These are phyloP conservation scores for Coemansia reversa DNA, from an alignment of 192 early-diverging fungal species.

Conservation along the genomic window DNA sequence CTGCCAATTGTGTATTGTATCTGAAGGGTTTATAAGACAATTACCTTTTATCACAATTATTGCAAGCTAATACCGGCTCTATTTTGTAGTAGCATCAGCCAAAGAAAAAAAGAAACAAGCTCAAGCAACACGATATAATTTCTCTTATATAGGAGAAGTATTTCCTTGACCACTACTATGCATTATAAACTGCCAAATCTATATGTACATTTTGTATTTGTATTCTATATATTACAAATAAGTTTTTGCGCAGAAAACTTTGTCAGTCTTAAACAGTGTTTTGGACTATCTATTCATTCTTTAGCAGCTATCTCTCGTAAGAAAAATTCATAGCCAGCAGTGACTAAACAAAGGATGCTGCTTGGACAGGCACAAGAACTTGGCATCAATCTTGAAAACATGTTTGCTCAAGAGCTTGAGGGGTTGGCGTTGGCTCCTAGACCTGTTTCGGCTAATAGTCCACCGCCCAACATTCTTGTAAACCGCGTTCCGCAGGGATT, in stretches of 20 bases:
- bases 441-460: slow-evolving; percentile 15
- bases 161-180: not conserved
- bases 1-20: slow-evolving; percentile 5
- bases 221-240: not conserved
- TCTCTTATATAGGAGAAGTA: not conserved
- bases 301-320: not conserved
- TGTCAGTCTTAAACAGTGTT: not conserved
- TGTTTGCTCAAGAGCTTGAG: slow-evolving; percentile 41
- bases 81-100: not conserved
- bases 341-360: slow-evolving; percentile 11
- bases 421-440: slow-evolving; percentile 35
- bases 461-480: slow-evolving; percentile 35
- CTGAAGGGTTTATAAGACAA: not conserved
- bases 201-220: not conserved
- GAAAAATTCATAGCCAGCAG: not conserved
- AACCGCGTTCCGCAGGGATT: slow-evolving; percentile 47
- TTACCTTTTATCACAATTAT: not conserved
- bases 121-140: not conserved
- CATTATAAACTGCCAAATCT: not conserved
- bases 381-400: slow-evolving; percentile 24
- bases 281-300: not conserved
- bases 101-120: not conserved
- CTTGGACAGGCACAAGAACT: slow-evolving; percentile 28
- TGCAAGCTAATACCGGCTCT: not conserved
- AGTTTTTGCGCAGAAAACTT: not conserved